These are phyloP conservation scores for Melastoma malabathricum DNA, from an alignment of 345 rosid species.

Conservation along the genomic window DNA sequence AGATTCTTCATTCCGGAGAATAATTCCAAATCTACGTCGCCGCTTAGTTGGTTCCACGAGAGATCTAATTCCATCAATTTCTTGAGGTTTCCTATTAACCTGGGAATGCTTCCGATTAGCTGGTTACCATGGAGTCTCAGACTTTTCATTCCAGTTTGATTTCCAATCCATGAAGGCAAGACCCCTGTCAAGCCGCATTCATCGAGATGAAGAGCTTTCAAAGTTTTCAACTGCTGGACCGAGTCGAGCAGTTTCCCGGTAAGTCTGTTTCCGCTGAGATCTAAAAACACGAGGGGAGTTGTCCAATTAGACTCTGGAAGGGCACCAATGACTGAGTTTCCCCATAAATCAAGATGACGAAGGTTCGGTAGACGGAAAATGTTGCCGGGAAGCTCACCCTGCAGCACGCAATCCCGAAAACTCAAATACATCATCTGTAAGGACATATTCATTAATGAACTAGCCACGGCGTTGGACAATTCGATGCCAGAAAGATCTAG, in stretches of 20 bases:
- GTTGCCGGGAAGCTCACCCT: neutral
- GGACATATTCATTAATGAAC: conserved; percentile 2
- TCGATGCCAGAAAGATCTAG: neutral
- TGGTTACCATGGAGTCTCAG: neutral
- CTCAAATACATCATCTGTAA: neutral
- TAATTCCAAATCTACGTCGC: neutral
- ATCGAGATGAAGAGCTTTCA: accelerated
- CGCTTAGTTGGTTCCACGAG: neutral
- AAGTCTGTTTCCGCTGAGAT: neutral
- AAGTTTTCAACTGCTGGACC: neutral
- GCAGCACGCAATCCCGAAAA: no score
- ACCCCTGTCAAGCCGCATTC: neutral
- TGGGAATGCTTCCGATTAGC: neutral
- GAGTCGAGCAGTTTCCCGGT: neutral
- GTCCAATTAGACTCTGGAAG: neutral
- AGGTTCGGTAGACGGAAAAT: conserved; percentile 1
- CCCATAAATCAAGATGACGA: neutral
- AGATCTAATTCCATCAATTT: neutral
- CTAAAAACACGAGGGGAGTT: neutral
- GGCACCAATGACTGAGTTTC: neutral
- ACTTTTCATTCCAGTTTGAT: neutral
- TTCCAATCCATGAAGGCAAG: neutral
- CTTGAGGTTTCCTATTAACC: neutral
- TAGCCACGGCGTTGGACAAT: neutral
- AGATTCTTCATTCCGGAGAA: neutral